Evolutionary conservation across 2,329 filamentous ascomycete genomes (phyloP).

Genomic region (Alternaria angustiovoidea): DNA sequence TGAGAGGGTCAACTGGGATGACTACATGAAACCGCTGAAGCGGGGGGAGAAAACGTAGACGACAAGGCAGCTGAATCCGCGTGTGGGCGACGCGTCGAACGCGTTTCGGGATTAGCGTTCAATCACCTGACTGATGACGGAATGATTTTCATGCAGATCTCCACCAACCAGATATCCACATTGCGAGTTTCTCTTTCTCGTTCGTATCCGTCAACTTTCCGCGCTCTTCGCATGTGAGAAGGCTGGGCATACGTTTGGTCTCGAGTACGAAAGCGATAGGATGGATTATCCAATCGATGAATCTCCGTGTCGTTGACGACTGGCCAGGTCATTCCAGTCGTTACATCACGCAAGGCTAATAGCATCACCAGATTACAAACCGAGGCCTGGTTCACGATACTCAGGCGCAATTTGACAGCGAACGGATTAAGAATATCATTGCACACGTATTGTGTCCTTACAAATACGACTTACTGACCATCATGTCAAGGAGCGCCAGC

Average conservation of each 20-base stretch:
- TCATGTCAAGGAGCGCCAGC: background rate
- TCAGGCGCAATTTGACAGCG: background rate
- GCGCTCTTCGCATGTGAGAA: background rate
- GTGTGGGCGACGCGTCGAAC: background rate
- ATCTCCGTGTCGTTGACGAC: background rate
- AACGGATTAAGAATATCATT: background rate
- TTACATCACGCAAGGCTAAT: background rate
- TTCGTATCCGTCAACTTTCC: too few relatives aligned
- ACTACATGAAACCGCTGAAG: background rate
- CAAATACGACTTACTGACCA: background rate
- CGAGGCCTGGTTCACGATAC: background rate
- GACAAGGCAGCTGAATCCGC: background rate
- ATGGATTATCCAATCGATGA: background rate
- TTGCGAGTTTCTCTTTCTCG: background rate
- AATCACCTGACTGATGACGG: background rate
- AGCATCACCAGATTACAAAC: background rate
- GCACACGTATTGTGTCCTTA: background rate
- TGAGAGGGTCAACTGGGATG: slow-evolving; percentile 9
- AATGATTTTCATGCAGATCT: background rate
- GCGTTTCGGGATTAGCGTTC: background rate
- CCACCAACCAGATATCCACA: background rate
- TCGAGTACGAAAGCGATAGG: background rate
- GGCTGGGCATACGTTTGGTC: background rate
- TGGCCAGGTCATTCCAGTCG: background rate
- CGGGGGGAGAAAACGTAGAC: too few relatives aligned